phyloP scores from a whole-genome alignment of 768 basidiomycete genomes.

The Naganishia friedmannii region DNA sequence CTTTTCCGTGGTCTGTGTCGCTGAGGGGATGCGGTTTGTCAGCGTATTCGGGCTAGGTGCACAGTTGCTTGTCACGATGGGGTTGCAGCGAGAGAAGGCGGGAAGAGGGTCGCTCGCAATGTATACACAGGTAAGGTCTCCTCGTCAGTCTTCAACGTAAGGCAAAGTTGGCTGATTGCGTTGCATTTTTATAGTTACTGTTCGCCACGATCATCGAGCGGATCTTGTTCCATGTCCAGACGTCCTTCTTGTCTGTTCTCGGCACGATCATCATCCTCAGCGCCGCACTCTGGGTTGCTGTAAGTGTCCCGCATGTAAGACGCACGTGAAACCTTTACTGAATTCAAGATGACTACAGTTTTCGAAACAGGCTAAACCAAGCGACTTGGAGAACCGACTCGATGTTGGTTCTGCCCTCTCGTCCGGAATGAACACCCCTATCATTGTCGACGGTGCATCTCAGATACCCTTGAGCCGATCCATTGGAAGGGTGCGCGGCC shows the following conservation, averaged over 20 bases:
- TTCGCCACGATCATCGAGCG: slow-evolving; percentile 67
- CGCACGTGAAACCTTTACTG: background rate
- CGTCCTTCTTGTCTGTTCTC: slow-evolving; percentile 61
- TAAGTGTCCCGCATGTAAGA: slow-evolving; percentile 49
- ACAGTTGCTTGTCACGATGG: slow-evolving; percentile 61
- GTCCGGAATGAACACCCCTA: slow-evolving; percentile 10
- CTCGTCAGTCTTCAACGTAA: slow-evolving; percentile 17
- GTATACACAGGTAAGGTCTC: slow-evolving; percentile 58
- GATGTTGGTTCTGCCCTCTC: background rate
- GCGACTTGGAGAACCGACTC: slow-evolving; percentile 13
- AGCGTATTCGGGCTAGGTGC: slow-evolving; percentile 54
- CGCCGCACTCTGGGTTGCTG: slow-evolving; percentile 66
- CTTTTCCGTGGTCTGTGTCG: background rate
- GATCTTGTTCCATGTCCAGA: slow-evolving; percentile 63
- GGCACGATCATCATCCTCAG: slow-evolving; percentile 67
- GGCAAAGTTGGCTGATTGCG: background rate
- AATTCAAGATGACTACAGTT: background rate
- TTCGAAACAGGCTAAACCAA: slow-evolving; percentile 24
- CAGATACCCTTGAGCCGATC: slow-evolving; percentile 16
- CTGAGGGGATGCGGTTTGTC: slow-evolving; percentile 39
- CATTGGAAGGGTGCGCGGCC: background rate
- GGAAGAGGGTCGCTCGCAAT: slow-evolving; percentile 64
- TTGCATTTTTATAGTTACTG: slow-evolving; percentile 57
- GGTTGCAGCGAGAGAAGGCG: slow-evolving; percentile 65
- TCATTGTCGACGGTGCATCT: slow-evolving; percentile 13